Conservation (phyloP, 1,284 basidiomycete genomes). For the Trametes polyzona region DNA sequence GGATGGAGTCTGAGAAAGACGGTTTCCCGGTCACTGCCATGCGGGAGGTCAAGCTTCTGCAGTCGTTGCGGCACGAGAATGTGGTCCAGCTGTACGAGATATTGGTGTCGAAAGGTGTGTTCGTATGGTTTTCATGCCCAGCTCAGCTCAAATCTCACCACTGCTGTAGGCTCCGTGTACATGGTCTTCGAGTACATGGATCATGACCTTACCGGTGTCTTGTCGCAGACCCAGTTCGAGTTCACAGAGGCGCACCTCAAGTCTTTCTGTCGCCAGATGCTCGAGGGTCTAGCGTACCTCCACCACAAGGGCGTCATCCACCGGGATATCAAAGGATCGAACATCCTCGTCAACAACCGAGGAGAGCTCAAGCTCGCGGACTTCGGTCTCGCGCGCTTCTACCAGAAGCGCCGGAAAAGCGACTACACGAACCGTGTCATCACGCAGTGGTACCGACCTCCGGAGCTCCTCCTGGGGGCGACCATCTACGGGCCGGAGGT, state of each 20-base stretch:
- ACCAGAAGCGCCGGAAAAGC: slow-evolving; percentile 85
- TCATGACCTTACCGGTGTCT: slow-evolving; percentile 94
- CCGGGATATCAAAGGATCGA: slow-evolving; percentile 98
- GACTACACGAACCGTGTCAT: slow-evolving; percentile 99
- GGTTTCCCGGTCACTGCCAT: slow-evolving; percentile 99
- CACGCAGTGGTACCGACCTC: slow-evolving; percentile 98
- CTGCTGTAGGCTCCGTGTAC: slow-evolving; percentile 94
- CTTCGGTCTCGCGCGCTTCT: slow-evolving; percentile 97
- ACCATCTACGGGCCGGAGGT: slow-evolving; percentile 98
- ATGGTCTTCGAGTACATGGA: slow-evolving; percentile 99
- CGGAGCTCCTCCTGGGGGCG: slow-evolving; percentile 94
- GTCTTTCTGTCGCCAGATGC: slow-evolving; percentile 94
- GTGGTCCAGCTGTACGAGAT: slow-evolving; percentile 93
- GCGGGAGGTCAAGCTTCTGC: slow-evolving; percentile 97
- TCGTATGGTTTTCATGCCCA: neutral
- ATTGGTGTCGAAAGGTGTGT: slow-evolving; percentile 93
- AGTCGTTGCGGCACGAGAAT: slow-evolving; percentile 89
- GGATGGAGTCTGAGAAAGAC: slow-evolving; percentile 97
- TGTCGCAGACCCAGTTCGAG: slow-evolving; percentile 87
- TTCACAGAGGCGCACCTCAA: slow-evolving; percentile 92
- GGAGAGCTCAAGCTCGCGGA: slow-evolving; percentile 97
- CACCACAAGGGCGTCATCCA: slow-evolving; percentile 96
- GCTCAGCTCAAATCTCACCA: slow-evolving; percentile 1
- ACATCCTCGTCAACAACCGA: slow-evolving; percentile 92
- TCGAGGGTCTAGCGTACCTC: slow-evolving; percentile 90